Base-by-base conservation (phyloP, 345 rosid species). In the Citrus hindsii region DNA sequence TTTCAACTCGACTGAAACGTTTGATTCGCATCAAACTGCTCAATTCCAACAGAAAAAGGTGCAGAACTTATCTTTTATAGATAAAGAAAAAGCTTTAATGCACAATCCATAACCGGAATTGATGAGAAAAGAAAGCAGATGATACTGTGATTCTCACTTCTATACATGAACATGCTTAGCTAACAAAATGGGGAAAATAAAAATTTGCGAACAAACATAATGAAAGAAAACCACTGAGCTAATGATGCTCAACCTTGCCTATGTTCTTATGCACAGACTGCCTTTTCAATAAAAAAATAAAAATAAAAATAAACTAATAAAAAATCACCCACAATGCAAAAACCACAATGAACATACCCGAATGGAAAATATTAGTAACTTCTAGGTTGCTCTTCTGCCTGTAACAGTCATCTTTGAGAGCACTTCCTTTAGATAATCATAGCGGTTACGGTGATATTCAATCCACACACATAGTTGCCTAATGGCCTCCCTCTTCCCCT, bases 401-500 rank as follows among this genome's bases (percentile, higher is more conserved):
- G 88, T 85, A 27, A 79, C 74, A 59, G 76, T 83, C 75, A 81
- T 79, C 79, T 81, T 88, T 13, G 85, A 82, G 51, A 94, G 83
- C 37, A 82, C 78, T 60, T 87, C 86, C 84, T 84, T 87, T 53
- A 93, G 91, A 80, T 87, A 58, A 71, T 94, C 84, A 13, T 85
- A 86, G 27, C 92, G 89, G 66, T 79, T 79, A 21, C 90, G 86
- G 83, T 96, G 98, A 83, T 96, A 92, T 40, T 96, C 99, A 59
- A 88, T 85, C 90, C 88, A 83, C 69, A 92, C 6, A 74, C 99
- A 96, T 0, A 94, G 97, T 83, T 97, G 99, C 86, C 99, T 85
- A 64, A 94, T 97, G 35, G 98, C 98, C 76, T 97, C 99, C 83
- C 91, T 90, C 84, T 97, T 92, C 89, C 87, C 91, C 77, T 92